phyloP scores from a whole-genome alignment of 441 rosid species.

The Erodium moschatum region DNA sequence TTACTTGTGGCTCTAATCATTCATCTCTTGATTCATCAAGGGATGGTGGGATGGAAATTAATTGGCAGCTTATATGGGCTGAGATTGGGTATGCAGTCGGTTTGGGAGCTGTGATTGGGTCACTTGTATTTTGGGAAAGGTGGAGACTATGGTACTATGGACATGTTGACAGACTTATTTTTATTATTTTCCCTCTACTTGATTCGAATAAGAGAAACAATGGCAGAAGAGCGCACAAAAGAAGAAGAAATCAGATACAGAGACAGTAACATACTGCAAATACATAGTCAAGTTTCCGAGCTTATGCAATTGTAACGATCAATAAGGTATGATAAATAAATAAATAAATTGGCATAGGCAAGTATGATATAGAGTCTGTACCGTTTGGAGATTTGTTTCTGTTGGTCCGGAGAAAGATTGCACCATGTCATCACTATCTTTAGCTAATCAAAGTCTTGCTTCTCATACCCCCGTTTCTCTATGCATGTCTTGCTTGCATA shows the following conservation, averaged over 20 bases:
- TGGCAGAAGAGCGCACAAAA: not conserved
- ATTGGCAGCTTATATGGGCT: not conserved
- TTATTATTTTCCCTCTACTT: not conserved
- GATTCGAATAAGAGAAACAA: not conserved
- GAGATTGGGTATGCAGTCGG: not conserved
- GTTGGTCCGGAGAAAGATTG: not conserved
- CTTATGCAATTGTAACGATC: not conserved
- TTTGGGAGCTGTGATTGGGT: conserved; percentile 8
- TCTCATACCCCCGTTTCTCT: not conserved
- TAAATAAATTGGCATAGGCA: not conserved
- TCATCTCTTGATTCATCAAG: not conserved
- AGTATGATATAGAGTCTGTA: not conserved
- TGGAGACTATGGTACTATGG: conserved; percentile 1
- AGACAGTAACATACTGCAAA: not conserved
- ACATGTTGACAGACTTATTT: not conserved
- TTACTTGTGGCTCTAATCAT: not conserved
- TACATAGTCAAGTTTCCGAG: not conserved
- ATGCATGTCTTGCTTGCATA: not conserved
- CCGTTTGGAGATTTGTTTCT: not conserved
- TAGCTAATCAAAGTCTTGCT: not conserved
- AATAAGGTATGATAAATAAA: not conserved
- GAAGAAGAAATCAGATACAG: not conserved
- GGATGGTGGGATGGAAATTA: not conserved
- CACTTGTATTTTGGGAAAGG: not conserved
- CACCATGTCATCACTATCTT: not conserved